phyloP scores from a whole-genome alignment of 2,329 filamentous ascomycete genomes.

The Nannizziopsis arthrosporioides region DNA sequence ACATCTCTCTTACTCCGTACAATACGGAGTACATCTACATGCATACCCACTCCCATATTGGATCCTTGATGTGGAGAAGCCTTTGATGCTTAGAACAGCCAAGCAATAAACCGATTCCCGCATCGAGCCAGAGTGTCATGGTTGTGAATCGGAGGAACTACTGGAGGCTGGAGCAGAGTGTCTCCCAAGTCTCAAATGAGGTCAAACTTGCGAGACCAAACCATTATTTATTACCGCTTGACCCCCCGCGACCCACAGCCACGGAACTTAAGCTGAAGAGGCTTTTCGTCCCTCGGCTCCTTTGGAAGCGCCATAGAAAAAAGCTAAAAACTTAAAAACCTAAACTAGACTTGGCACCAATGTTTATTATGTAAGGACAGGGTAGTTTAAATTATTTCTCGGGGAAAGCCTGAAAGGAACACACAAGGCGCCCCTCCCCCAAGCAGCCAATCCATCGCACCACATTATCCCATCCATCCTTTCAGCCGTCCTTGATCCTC shows the following conservation, averaged over 20 bases:
- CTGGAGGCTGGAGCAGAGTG: background rate
- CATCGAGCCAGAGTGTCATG: no score
- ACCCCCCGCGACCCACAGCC: slow-evolving; percentile 4
- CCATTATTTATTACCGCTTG: slow-evolving; percentile 8
- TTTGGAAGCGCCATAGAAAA: slow-evolving; percentile 6
- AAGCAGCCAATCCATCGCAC: no score
- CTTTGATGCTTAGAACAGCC: no score
- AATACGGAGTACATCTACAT: no score
- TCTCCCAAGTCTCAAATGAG: background rate
- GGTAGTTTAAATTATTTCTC: slow-evolving; percentile 2
- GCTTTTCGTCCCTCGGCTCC: slow-evolving; percentile 7
- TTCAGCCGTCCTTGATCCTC: no score
- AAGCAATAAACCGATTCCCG: no score
- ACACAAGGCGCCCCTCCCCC: background rate
- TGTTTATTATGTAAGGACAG: slow-evolving; percentile 12
- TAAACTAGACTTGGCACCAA: slow-evolving; percentile 15
- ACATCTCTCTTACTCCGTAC: no score
- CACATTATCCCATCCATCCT: no score
- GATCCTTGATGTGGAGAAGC: no score
- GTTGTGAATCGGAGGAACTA: background rate
- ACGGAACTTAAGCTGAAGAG: background rate
- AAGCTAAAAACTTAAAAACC: slow-evolving; percentile 14
- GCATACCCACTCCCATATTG: no score
- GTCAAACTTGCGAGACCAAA: background rate
- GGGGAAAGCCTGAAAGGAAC: slow-evolving; percentile 2